Base-by-base conservation (phyloP, 805 yeast genomes). In the Nakazawaea anatomiae region DNA sequence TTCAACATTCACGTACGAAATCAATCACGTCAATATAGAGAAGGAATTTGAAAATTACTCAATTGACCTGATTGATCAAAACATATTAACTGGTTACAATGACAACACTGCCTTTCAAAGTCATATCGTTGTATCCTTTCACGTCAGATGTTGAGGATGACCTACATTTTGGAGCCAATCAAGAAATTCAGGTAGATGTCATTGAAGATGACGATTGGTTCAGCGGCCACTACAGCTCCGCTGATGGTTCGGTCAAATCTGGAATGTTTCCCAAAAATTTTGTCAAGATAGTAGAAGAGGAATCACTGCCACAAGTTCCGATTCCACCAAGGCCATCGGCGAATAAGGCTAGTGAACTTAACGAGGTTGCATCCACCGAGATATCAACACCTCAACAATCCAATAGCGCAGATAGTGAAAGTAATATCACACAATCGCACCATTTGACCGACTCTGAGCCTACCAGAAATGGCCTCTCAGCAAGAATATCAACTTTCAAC, bases 201-300 rank as follows among this genome's bases (percentile, higher is more conserved):
- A 74, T 88, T 48, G 96, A 89, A 58, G 97, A 92, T 65, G 96
- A 83, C 6, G 96, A 91, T 55, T 94, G 98, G 98, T 86, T 80
- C 62, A 72, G 77, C 39, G 99, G 99, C 3, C 69, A 74, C 4
- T 86, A 77, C 58, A 60, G 59, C 3, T 77, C 70, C 53, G 38
- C 52, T 1, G 69, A 70, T 34, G 88, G 88, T 5, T 60, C 55
- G 8, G 42, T 57, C 29, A 67, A 69, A 43, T 67, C 77, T 25
- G 99, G 99, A 6, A 83, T 91, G 71, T 94, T 94, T 60, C 99
- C 99, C 4, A 80, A 78, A 63, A 82, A 81, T 61, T 92, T 89
- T 70, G 98, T 92, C 5, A 80, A 79, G 46, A 50, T 46, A 39
- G 46, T 49, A 27, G 52, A 52, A 14, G 49, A 39, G 7, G 36